Evolutionary conservation across 2,329 filamentous ascomycete species (phyloP).

Genomic region (Penicillium nordicum): DNA sequence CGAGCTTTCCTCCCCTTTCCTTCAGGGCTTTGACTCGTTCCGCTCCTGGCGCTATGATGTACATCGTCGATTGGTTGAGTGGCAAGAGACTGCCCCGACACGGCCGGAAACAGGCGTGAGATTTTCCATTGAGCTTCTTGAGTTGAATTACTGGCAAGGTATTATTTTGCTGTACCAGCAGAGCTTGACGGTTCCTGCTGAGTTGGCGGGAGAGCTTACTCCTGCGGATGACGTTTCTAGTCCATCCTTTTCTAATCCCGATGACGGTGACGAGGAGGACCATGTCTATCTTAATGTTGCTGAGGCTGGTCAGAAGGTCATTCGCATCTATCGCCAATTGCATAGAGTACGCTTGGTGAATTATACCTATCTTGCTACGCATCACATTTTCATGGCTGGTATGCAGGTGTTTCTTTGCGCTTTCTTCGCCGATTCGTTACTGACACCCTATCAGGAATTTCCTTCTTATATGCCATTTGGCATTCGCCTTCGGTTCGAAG

Average conservation of each 20-base stretch:
- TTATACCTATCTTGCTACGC: conserved; percentile 92
- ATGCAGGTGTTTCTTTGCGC: conserved; percentile 33
- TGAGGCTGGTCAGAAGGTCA: conserved; percentile 87
- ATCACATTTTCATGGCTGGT: conserved; percentile 96
- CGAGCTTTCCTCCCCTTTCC: conserved; percentile 76
- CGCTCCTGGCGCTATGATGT: conserved; percentile 85
- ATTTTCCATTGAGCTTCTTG: conserved; percentile 84
- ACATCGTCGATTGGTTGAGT: conserved; percentile 75
- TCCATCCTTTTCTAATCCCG: conserved; percentile 47
- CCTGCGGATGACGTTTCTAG: conserved; percentile 58
- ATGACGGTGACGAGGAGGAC: conserved; percentile 70
- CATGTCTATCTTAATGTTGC: conserved; percentile 91
- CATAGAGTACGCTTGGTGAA: conserved; percentile 87
- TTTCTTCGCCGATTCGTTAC: not conserved
- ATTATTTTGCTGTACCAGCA: conserved; percentile 95
- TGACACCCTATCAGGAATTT: conserved; percentile 56
- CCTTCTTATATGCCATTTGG: conserved; percentile 96
- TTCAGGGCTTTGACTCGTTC: conserved; percentile 80
- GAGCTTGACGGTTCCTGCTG: conserved; percentile 78
- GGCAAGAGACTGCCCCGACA: conserved; percentile 79
- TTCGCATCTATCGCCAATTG: conserved; percentile 85
- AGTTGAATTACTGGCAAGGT: conserved; percentile 96
- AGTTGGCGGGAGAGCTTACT: conserved; percentile 74
- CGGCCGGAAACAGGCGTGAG: conserved; percentile 77
- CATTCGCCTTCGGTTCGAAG: conserved; percentile 86